Conservation (phyloP, 768 basidiomycete genomes). For the Trametes gibbosa region DNA sequence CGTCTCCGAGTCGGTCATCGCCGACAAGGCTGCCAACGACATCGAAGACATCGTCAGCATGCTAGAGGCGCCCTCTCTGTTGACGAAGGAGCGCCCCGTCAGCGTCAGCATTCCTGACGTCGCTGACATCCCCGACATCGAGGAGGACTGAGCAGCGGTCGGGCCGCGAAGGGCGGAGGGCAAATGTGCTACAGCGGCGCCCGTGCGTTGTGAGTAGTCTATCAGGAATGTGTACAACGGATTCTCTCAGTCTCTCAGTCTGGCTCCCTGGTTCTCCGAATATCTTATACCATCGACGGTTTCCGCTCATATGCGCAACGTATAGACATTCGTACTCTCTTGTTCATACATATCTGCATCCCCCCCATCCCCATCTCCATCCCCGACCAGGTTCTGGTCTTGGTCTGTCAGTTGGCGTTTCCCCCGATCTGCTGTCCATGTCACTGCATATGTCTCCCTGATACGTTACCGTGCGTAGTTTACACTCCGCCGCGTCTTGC, state of each 20-base stretch:
- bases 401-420: no score
- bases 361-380: not conserved
- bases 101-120: slow-evolving; percentile 23
- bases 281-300: slow-evolving; percentile 8
- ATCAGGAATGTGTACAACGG: not conserved
- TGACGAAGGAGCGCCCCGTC: slow-evolving; percentile 6
- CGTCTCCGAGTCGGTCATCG: slow-evolving; percentile 19
- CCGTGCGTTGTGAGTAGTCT: not conserved
- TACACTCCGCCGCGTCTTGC: slow-evolving; percentile 2
- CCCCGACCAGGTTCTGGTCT: not conserved
- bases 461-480: slow-evolving; percentile 6
- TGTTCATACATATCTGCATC: no score
- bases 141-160: not conserved
- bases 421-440: not conserved
- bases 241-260: not conserved
- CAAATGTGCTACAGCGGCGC: not conserved
- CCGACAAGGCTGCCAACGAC: slow-evolving; percentile 35
- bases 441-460: slow-evolving; percentile 11
- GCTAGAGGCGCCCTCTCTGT: slow-evolving; percentile 41
- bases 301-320: slow-evolving; percentile 6
- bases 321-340: slow-evolving; percentile 12
- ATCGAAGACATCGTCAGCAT: slow-evolving; percentile 67
- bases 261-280: not conserved
- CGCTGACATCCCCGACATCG: slow-evolving; percentile 23
- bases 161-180: not conserved